These are phyloP conservation scores for Pelomyxa schiedti DNA, from an alignment of 78 protist species.

Conservation along the genomic window DNA sequence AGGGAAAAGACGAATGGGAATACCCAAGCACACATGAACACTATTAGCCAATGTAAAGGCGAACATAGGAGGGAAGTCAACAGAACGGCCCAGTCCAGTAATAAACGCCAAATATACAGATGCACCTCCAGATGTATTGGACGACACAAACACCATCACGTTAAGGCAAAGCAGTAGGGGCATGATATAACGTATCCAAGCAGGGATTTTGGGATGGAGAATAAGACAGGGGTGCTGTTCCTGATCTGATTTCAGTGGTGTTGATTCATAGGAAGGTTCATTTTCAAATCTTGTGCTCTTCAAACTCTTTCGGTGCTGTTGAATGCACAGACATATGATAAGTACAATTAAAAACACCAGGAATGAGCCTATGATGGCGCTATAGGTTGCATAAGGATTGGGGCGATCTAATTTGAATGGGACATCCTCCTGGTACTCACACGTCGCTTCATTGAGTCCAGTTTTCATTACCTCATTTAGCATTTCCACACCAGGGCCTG, in stretches of 20 bases:
- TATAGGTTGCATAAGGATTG: background rate
- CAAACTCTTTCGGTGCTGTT: background rate
- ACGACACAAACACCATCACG: slow-evolving; percentile 7
- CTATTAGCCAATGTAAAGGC: background rate
- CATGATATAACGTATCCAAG: background rate
- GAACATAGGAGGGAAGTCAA: background rate
- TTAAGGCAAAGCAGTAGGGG: background rate
- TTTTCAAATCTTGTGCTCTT: background rate
- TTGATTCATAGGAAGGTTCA: background rate
- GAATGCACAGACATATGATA: background rate
- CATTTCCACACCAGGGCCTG: background rate
- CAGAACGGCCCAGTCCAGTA: slow-evolving; percentile 18
- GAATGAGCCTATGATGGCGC: background rate
- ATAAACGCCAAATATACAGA: slow-evolving; percentile 3
- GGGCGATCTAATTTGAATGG: too few relatives aligned
- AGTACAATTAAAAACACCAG: background rate
- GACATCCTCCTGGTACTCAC: background rate
- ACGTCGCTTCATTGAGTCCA: background rate
- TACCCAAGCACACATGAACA: background rate
- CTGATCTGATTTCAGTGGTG: background rate
- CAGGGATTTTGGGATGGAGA: background rate
- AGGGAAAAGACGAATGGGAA: too few relatives aligned
- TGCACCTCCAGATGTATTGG: slow-evolving; percentile 27
- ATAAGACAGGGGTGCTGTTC: background rate
- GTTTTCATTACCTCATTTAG: background rate